Percentiles rank a stretch among this genome's conserved stretches.
These are phyloP conservation scores for Termitomyces sp. DNA, from an alignment of 768 basidiomycete genomes.

Conservation along the genomic window DNA sequence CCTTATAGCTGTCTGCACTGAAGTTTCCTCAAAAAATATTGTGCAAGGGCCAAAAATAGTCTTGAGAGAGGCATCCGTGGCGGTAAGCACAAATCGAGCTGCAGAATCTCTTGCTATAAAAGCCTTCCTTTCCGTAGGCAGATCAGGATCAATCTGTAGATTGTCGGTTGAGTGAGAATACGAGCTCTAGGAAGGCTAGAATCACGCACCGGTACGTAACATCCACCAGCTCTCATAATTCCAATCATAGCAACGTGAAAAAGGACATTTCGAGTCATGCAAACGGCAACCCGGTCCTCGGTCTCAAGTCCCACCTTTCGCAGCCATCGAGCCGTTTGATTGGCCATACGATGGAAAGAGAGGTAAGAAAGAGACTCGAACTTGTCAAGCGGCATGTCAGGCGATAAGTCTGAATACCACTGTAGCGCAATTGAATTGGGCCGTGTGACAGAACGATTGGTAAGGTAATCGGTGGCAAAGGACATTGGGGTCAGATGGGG, in stretches of 20 bases:
- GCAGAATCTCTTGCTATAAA: conserved; percentile 38
- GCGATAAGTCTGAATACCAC: conserved; percentile 24
- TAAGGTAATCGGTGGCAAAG: conserved; percentile 26
- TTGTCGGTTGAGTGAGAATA: neutral
- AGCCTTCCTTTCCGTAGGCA: conserved; percentile 37
- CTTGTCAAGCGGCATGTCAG: conserved; percentile 10
- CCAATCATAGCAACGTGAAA: conserved; percentile 40
- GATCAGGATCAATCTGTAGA: conserved; percentile 43
- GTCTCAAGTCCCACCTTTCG: conserved; percentile 24
- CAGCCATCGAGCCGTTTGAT: conserved; percentile 38
- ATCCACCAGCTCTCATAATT: conserved; percentile 41
- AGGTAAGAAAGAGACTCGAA: conserved; percentile 28
- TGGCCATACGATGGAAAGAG: conserved; percentile 28
- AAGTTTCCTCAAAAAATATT: conserved; percentile 19
- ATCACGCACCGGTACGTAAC: conserved; percentile 43
- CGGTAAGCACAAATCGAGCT: conserved; percentile 35
- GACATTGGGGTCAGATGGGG: conserved; percentile 15
- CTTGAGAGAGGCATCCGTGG: conserved; percentile 12
- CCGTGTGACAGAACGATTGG: conserved; percentile 15
- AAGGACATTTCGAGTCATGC: conserved; percentile 32
- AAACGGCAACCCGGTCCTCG: conserved; percentile 40
- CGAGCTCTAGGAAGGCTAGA: neutral
- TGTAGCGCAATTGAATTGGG: conserved; percentile 20
- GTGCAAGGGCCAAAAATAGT: conserved; percentile 19
- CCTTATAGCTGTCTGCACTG: conserved; percentile 20